Evolutionary conservation across 495 filamentous ascomycete species (phyloP), one percentile per base, ranked within the genome.

Genomic region (Cryomyces minteri): DNA sequence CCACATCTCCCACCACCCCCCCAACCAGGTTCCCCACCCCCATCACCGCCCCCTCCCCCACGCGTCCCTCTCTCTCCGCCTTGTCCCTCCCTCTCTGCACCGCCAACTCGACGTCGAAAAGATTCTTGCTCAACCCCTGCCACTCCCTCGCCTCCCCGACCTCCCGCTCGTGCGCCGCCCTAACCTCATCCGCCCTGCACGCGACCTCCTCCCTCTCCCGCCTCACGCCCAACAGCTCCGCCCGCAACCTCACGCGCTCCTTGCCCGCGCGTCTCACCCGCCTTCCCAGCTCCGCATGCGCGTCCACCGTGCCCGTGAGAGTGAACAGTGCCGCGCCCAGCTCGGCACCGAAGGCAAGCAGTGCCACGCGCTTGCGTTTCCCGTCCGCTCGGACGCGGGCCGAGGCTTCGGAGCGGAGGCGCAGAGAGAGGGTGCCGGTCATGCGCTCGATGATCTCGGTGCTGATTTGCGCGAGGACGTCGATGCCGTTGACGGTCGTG

Each of bases 241-340:
- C 88, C 41, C 86, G 73, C 45, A 95, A 55, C 0, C 87, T 88
- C 33, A 88, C 68, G 64, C 94, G 94, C 66, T 95, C 88, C 43
- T 93, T 53, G 0, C 88, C 88, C 48, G 94, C 88, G n/a, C 93
- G 32, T 84, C 43, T 82, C 84, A 60, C 82, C 88, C 34, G 88
- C 53, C 57, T 88, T 79, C 11, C 87, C 78, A 11, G 68, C 70
- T 12, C 43, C n/a, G 10, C n/a, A 9, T 39, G 11, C 33, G 43
- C 30, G 39, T 45, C 43, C n/a, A 45, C 32, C 5, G 43, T 34
- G 5, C 6, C 32, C 5, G 43, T 45, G 9, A 45, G 43, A 6
- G 11, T 25, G 18, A 45, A 45, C 43, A 45, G 43, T 6, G 33
- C 32, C n/a, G 11, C 8, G 32, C 11, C 11, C 2, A 45, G 32